phyloP scores from a whole-genome alignment of 805 yeast genomes.

The Hyphopichia homilentoma region DNA sequence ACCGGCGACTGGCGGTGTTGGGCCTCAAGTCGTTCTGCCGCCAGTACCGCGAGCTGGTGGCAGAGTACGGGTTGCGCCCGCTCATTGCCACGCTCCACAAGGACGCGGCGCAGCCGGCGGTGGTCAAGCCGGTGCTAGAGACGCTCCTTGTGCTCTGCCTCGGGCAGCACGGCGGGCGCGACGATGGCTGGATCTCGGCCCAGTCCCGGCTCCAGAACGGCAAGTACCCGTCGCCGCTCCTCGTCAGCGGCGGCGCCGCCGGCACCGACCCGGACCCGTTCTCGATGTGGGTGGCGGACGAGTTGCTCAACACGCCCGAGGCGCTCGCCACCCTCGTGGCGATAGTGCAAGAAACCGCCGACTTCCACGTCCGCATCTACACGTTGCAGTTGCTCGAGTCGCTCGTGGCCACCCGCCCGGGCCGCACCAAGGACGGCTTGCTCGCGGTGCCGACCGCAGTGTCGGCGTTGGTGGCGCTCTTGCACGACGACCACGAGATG shows the following conservation, averaged over 20 bases:
- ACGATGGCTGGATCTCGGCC: slow-evolving; percentile 69
- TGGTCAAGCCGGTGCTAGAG: slow-evolving; percentile 78
- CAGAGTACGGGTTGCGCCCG: slow-evolving; percentile 79
- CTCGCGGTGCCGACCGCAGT: slow-evolving; percentile 74
- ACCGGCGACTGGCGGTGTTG: slow-evolving; percentile 86
- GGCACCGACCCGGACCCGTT: slow-evolving; percentile 71
- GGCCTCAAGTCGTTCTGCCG: slow-evolving; percentile 86
- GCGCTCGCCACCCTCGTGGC: slow-evolving; percentile 25
- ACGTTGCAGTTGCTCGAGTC: slow-evolving; percentile 84
- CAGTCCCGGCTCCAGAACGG: slow-evolving; percentile 74
- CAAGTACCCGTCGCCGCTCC: slow-evolving; percentile 71
- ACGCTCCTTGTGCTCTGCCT: slow-evolving; percentile 79
- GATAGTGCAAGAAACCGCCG: slow-evolving; percentile 49
- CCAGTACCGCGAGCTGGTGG: slow-evolving; percentile 84
- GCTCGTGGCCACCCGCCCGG: slow-evolving; percentile 70
- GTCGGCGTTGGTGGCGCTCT: slow-evolving; percentile 62
- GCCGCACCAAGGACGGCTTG: slow-evolving; percentile 68
- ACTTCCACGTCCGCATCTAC: slow-evolving; percentile 77
- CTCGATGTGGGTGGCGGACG: slow-evolving; percentile 94
- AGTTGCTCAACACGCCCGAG: slow-evolving; percentile 58
- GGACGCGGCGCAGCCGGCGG: slow-evolving; percentile 66
- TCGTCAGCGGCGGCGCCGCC: slow-evolving; percentile 50
- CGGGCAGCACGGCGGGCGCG: slow-evolving; percentile 57
- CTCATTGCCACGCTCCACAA: slow-evolving; percentile 60
- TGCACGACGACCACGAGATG: slow-evolving; percentile 59